Base-by-base conservation (phyloP, 2,329 filamentous ascomycete genomes). In the Penicillium sp. region DNA sequence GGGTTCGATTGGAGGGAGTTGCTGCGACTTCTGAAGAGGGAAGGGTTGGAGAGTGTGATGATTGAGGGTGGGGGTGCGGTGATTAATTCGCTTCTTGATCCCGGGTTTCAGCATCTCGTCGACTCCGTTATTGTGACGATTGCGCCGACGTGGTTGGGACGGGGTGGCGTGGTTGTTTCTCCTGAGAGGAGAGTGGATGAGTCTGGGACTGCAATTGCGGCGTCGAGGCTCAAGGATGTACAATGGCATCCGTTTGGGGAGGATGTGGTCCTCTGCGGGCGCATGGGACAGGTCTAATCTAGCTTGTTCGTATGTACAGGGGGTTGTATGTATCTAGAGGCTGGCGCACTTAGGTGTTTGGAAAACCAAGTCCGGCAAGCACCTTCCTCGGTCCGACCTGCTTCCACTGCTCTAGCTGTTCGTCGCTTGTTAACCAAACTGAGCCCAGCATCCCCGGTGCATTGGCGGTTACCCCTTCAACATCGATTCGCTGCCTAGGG, bases 61-160 rank as follows among this genome's bases (percentile, higher is more conserved):
- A 84, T 97, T 46, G 94, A 97, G 73, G 93, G 94, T 0, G 94
- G 93, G 3, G 93, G 86, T 0, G 80, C 82, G 15, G 86, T 97
- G 31, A 96, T 97, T 73, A 95, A 95, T 71, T 86, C 89, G 2
- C 78, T 97, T 5, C 82, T 97, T 7, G 79, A 83, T 29, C 81
- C 84, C 1, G 74, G 75, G 1, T 85, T 85, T 65, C 82, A 86
- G 35, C 63, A 70, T 4, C 75, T 92, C 5, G 80, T 96, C 29
- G 84, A 91, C 71, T 88, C 89, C 3, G 89, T 97, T 49, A 90
- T 97, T 71, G 83, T 97, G 52, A 97, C 94, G 0, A 89, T 97
- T 71, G 92, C 93, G 2, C 93, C 93, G 5, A 92, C 88, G 0
- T 97, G 92, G 88, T 81, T 97, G 21, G 93, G 93, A 0, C 83